phyloP scores from a whole-genome alignment of 2,329 filamentous ascomycete genomes.

The Colletotrichum scovillei region DNA sequence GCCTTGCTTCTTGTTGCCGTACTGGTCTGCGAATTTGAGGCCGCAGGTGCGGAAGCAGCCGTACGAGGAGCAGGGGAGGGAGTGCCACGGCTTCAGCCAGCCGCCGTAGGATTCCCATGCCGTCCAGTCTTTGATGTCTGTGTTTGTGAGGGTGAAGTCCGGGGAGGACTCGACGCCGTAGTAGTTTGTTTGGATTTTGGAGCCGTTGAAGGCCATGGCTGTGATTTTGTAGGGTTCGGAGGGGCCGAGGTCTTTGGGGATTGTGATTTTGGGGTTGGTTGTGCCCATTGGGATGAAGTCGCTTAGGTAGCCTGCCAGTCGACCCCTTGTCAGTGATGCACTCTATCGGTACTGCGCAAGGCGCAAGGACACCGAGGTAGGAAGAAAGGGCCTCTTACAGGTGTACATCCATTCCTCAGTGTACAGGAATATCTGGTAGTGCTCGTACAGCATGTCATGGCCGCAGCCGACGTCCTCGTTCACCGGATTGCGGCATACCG shows the following conservation, averaged over 20 bases:
- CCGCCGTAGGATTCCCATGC: slow-evolving; percentile 12
- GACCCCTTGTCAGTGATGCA: not conserved
- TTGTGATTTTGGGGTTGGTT: slow-evolving; percentile 1
- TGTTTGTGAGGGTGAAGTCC: not conserved
- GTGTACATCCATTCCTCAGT: slow-evolving; percentile 4
- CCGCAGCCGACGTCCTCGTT: slow-evolving; percentile 10
- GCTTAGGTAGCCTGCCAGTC: slow-evolving; percentile 13
- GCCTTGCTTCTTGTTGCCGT: slow-evolving; percentile 14
- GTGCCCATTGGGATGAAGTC: slow-evolving; percentile 11
- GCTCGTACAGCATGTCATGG: slow-evolving; percentile 13
- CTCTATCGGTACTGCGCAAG: not conserved
- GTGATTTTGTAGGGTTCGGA: not conserved
- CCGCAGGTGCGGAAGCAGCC: slow-evolving; percentile 19
- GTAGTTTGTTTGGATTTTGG: not conserved
- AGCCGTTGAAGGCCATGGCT: slow-evolving; percentile 2
- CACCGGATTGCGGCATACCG: slow-evolving; percentile 17
- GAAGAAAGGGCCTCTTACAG: not conserved
- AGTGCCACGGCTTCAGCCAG: slow-evolving; percentile 11
- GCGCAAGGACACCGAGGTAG: not conserved
- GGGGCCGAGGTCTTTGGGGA: not conserved
- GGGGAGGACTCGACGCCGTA: slow-evolving; percentile 1
- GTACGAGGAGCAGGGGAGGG: slow-evolving; percentile 18
- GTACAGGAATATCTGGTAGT: slow-evolving; percentile 19
- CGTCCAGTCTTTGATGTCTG: slow-evolving; percentile 9
- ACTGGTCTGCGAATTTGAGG: slow-evolving; percentile 11